Evolutionary conservation across 2,329 filamentous ascomycete genomes (phyloP), one percentile per base, ranked within the genome.

Genomic region (Rhynchosporium secalis): DNA sequence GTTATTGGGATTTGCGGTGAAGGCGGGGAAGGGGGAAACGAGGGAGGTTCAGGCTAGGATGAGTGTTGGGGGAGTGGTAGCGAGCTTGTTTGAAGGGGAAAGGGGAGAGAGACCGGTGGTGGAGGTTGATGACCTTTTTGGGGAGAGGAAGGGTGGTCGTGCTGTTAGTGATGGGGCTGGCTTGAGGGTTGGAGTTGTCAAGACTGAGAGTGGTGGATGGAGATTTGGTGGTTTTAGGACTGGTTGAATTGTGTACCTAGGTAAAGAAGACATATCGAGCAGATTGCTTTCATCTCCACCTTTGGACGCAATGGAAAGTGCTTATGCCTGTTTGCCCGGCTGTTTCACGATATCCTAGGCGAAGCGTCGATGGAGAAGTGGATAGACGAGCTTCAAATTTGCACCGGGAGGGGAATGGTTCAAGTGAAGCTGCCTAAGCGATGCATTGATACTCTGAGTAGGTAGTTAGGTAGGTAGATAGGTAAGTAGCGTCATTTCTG

Each of bases 101-200:
- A 6, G 33, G 9, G 51, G 33, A 3, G 51, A 40, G n/a, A 54
- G 33, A 29, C 33, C 7, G 6, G 51, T 41, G 9, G 51, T 40
- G 33, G 38, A 54, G 51, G 51, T 54, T n/a, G 51, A 54, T 6
- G 51, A 54, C 28, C 51, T 54, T 2, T 41, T 54, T n/a, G 33
- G 29, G 36, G 51, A 54, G 29, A 54, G 13, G 4, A 20, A 41
- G n/a, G 36, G 36, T 13, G 36, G 26, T 29, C 9, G 20, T 41
- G 51, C 33, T 12, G 38, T 33, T 26, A 20, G 36, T 29, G n/a
- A 26, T 41, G 51, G 51, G 13, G 38, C 51, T 26, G 36, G 36
- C 20, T 20, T 10, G 36, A 29, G 51, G n/a, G 51, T 54, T 9
- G 51, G 51, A 5, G 36, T 54, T 5, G 51, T 54, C 9, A 41